Evolutionary conservation across 768 basidiomycete species (phyloP).

Genomic region (Cyathus striatus): DNA sequence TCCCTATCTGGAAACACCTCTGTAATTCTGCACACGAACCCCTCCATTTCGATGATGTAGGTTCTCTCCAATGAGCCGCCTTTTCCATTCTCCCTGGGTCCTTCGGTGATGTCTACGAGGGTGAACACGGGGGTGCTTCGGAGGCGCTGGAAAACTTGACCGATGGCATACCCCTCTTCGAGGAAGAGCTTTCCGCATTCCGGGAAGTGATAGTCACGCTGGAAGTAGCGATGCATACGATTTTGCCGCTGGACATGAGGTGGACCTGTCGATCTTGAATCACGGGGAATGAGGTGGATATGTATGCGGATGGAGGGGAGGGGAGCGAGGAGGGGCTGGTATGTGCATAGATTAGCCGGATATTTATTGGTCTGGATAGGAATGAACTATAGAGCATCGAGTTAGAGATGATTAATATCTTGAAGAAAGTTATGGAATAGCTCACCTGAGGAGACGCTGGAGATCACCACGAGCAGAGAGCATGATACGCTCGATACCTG

Average conservation of each 20-base stretch:
- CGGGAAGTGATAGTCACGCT: conserved; percentile 45
- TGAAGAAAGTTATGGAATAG: background rate
- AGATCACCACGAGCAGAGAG: conserved; percentile 57
- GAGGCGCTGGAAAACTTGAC: conserved; percentile 52
- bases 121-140: conserved; percentile 40
- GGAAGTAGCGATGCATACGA: conserved; percentile 52
- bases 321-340: conserved; percentile 29
- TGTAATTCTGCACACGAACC: too few relatives aligned
- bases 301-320: conserved; percentile 19
- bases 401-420: too few relatives aligned
- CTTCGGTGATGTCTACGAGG: too few relatives aligned
- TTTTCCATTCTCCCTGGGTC: too few relatives aligned
- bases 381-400: conserved; percentile 46
- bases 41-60: too few relatives aligned
- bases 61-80: too few relatives aligned
- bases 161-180: conserved; percentile 50
- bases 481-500: conserved; percentile 53
- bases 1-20: too few relatives aligned
- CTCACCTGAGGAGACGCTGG: conserved; percentile 53
- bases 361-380: conserved; percentile 46
- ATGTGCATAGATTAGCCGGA: conserved; percentile 43
- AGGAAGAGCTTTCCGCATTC: conserved; percentile 47
- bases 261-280: conserved; percentile 52
- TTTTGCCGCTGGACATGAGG: conserved; percentile 39
- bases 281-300: conserved; percentile 38